A percentile compares a stretch with the other conserved stretches of the same genome.
phyloP scores from a whole-genome alignment of 805 yeast species.

The Kuraishia molischiana region DNA sequence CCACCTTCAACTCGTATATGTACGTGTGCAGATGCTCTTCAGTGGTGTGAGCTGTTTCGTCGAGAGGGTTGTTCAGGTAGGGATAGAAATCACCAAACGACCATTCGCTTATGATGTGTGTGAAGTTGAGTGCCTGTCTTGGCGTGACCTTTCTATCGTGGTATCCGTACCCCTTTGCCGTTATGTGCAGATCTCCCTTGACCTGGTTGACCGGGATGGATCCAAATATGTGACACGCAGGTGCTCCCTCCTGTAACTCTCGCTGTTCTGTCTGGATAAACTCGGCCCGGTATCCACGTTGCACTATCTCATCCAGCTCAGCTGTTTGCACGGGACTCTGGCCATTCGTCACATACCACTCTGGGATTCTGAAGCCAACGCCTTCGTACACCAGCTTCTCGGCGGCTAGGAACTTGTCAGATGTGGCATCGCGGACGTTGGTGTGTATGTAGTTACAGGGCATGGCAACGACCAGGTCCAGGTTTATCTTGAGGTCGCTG shows the following conservation, averaged over 20 bases:
- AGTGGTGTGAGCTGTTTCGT: slow-evolving; percentile 54
- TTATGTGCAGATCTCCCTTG: slow-evolving; percentile 75
- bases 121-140: slow-evolving; percentile 51
- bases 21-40: slow-evolving; percentile 37
- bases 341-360: slow-evolving; percentile 32
- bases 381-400: slow-evolving; percentile 71
- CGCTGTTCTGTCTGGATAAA: slow-evolving; percentile 35
- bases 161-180: slow-evolving; percentile 67
- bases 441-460: slow-evolving; percentile 74
- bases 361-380: slow-evolving; percentile 44
- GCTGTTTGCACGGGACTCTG: slow-evolving; percentile 41
- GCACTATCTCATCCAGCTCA: slow-evolving; percentile 56
- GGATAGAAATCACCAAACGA: slow-evolving; percentile 92
- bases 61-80: slow-evolving; percentile 79
- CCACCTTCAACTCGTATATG: slow-evolving; percentile 66
- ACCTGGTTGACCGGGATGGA: slow-evolving; percentile 78
- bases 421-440: slow-evolving; percentile 67
- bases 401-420: slow-evolving; percentile 69
- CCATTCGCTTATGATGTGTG: slow-evolving; percentile 79
- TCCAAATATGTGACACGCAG: slow-evolving; percentile 85
- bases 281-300: slow-evolving; percentile 57
- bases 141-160: slow-evolving; percentile 37
- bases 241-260: slow-evolving; percentile 42
- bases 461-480: slow-evolving; percentile 75
- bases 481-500: slow-evolving; percentile 54